A percentile compares a stretch with the other conserved stretches of the same genome.
Evolutionary conservation across 495 filamentous ascomycete genomes (phyloP).

Genomic region (Trichoderma parareesei): DNA sequence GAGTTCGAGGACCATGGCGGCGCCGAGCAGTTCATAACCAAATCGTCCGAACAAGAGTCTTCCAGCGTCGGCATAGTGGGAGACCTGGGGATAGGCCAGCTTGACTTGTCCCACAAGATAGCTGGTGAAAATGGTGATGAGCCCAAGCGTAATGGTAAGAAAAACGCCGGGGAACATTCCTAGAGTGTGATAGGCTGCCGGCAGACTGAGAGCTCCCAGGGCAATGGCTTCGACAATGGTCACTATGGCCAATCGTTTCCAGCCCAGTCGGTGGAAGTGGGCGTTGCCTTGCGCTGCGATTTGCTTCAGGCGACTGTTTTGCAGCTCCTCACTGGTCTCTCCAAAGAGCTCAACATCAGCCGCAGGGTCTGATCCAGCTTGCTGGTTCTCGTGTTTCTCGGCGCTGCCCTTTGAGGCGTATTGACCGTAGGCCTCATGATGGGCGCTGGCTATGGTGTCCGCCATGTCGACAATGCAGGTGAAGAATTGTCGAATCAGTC

Average conservation of each 20-base stretch:
- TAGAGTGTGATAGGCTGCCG: slow-evolving; percentile 51
- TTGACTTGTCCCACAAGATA: slow-evolving; percentile 76
- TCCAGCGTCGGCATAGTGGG: slow-evolving; percentile 65
- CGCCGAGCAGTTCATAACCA: slow-evolving; percentile 57
- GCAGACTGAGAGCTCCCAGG: slow-evolving; percentile 58
- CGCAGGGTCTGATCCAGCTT: neutral
- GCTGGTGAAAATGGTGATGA: slow-evolving; percentile 67
- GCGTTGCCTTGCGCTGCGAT: slow-evolving; percentile 30
- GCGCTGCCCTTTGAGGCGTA: neutral
- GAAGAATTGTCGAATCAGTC: neutral
- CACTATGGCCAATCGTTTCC: slow-evolving; percentile 45
- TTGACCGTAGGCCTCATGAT: neutral
- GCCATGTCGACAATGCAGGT: neutral
- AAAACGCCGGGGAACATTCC: slow-evolving; percentile 53
- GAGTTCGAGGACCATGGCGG: slow-evolving; percentile 57
- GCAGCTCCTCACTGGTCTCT: slow-evolving; percentile 2
- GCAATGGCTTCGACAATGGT: slow-evolving; percentile 68
- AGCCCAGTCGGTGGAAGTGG: slow-evolving; percentile 39
- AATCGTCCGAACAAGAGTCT: slow-evolving; percentile 53
- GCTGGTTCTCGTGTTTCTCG: neutral
- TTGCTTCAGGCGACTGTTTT: slow-evolving; percentile 26
- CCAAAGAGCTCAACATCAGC: neutral
- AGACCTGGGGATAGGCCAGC: slow-evolving; percentile 58
- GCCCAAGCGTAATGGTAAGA: slow-evolving; percentile 52
- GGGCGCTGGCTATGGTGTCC: neutral